Conservation (phyloP, 495 filamentous ascomycete species). For the Aspergillus sclerotioniger region DNA sequence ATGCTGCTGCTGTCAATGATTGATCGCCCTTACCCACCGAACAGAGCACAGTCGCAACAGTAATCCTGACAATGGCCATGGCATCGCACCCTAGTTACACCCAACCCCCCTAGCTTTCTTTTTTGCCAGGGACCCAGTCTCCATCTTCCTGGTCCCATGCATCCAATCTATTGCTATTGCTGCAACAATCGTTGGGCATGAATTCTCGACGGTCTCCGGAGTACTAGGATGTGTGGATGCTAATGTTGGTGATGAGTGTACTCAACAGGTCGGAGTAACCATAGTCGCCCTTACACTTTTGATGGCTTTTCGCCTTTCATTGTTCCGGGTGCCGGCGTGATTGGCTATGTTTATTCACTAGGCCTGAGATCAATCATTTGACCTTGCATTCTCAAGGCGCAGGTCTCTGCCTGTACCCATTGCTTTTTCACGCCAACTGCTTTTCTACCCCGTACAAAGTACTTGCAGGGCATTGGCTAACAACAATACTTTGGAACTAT, state of each 20-base stretch:
- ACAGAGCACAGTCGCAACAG: background rate
- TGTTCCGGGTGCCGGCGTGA: background rate
- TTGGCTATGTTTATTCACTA: conserved; percentile 7
- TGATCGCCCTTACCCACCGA: background rate
- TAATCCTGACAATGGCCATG: background rate
- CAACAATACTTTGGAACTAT: background rate
- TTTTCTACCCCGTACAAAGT: background rate
- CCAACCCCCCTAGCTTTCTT: conserved; percentile 4
- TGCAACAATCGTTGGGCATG: conserved; percentile 39
- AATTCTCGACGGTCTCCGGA: conserved; percentile 19
- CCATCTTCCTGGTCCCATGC: conserved; percentile 24
- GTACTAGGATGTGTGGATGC: background rate
- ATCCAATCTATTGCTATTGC: conserved; percentile 36
- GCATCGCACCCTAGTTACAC: background rate
- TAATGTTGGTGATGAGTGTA: conserved; percentile 2
- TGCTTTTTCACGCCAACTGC: background rate
- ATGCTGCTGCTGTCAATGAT: background rate
- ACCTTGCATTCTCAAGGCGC: conserved; percentile 6
- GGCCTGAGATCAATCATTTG: conserved; percentile 10
- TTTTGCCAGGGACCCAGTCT: conserved; percentile 15
- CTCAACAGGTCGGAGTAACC: conserved; percentile 3
- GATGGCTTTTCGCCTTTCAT: conserved; percentile 9
- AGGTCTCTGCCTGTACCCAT: background rate
- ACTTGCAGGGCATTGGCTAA: conserved; percentile 1
- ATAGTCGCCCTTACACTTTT: background rate